Evolutionary conservation across 192 early-diverging fungal species (phyloP).

Genomic region (Coemansia sp.): DNA sequence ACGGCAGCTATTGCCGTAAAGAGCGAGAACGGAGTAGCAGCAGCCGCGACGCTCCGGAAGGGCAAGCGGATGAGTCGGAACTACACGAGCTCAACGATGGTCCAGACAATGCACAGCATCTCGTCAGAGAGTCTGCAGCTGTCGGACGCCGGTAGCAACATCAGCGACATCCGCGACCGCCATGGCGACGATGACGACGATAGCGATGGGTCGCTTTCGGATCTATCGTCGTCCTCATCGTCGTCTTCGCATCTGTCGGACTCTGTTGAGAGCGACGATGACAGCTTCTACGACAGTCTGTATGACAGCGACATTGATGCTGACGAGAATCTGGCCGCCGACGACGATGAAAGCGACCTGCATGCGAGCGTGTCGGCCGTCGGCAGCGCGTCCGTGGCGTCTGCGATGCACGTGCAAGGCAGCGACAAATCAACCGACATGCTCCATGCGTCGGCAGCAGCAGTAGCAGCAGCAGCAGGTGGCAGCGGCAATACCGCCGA

Average conservation of each 20-base stretch:
- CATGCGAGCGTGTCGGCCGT: neutral
- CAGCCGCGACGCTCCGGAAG: conserved; percentile 3
- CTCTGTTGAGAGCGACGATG: conserved; percentile 35
- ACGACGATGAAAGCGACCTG: conserved; percentile 29
- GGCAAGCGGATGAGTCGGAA: conserved; percentile 32
- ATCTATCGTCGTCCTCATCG: conserved; percentile 15
- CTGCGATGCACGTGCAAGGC: conserved; percentile 6
- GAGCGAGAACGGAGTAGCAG: neutral
- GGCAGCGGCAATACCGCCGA: neutral
- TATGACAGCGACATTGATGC: conserved; percentile 39
- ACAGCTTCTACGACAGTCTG: conserved; percentile 48
- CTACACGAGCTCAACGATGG: conserved; percentile 12
- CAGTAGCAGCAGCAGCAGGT: neutral
- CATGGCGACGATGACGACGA: conserved; percentile 7
- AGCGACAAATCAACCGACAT: conserved; percentile 6
- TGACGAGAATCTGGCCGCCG: conserved; percentile 35
- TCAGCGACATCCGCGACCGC: conserved; percentile 10
- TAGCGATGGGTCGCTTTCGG: conserved; percentile 27
- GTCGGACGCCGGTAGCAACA: conserved; percentile 17
- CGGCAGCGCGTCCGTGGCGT: conserved; percentile 1
- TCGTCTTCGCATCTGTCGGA: conserved; percentile 28
- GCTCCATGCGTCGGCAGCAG: neutral
- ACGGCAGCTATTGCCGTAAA: neutral
- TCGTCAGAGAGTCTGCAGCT: conserved; percentile 42
- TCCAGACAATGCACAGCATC: conserved; percentile 18